A percentile compares a stretch with the other conserved stretches of the same genome.
Conservation (phyloP, 768 basidiomycete genomes). For the button mushroom (Agaricus bisporus) region DNA sequence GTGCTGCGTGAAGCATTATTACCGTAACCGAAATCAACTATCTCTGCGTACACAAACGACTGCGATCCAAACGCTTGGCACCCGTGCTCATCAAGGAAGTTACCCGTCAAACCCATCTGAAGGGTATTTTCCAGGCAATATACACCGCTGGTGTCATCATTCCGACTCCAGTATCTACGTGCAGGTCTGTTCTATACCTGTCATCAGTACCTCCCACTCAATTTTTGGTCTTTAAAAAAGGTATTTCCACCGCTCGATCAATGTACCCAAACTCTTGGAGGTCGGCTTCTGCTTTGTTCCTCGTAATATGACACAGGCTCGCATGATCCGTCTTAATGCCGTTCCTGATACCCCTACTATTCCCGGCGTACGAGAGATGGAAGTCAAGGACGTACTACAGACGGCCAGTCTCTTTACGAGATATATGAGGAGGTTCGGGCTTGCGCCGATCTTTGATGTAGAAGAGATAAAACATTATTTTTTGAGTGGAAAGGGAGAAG, state of each 20-base stretch:
- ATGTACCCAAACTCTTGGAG: slow-evolving; percentile 88
- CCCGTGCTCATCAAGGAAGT: slow-evolving; percentile 98
- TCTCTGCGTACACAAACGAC: slow-evolving; percentile 95
- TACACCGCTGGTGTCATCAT: slow-evolving; percentile 93
- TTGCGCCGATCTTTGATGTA: slow-evolving; percentile 65
- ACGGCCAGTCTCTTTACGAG: slow-evolving; percentile 65
- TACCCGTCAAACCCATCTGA: slow-evolving; percentile 85
- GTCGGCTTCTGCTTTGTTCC: slow-evolving; percentile 86
- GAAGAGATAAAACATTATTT: slow-evolving; percentile 87
- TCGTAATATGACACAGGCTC: slow-evolving; percentile 82
- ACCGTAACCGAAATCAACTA: slow-evolving; percentile 90
- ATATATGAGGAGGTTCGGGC: slow-evolving; percentile 84
- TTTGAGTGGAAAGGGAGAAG: slow-evolving; percentile 73
- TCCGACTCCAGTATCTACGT: slow-evolving; percentile 88
- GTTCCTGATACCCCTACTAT: slow-evolving; percentile 46
- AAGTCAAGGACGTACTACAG: slow-evolving; percentile 65
- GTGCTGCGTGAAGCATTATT: slow-evolving; percentile 44
- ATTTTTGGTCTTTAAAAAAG: slow-evolving; percentile 28
- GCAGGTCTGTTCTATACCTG: slow-evolving; percentile 41
- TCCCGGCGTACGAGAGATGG: slow-evolving; percentile 82
- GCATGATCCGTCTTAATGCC: slow-evolving; percentile 76
- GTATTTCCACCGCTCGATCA: slow-evolving; percentile 89
- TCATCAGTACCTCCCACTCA: slow-evolving; percentile 2
- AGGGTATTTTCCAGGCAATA: slow-evolving; percentile 92
- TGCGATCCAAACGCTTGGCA: slow-evolving; percentile 89